Percentiles rank a stretch among this genome's conserved stretches.
Conservation (phyloP, 805 yeast species). For the Jamesozyma piceae region DNA sequence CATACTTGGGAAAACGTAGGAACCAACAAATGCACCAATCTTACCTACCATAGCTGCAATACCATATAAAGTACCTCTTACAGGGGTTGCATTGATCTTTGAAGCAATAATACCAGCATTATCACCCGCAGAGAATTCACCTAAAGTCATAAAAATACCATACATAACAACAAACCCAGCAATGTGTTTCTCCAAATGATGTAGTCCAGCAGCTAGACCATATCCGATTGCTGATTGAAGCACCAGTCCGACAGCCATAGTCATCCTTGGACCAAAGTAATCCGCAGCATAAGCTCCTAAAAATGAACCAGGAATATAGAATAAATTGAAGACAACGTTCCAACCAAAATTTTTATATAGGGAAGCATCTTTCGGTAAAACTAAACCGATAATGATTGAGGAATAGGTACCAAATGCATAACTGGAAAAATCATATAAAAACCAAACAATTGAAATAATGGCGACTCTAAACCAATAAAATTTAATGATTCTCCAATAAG, state of each 20-base stretch:
- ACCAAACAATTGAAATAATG: slow-evolving; percentile 76
- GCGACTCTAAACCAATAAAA: slow-evolving; percentile 76
- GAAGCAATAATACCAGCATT: slow-evolving; percentile 82
- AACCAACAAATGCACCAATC: slow-evolving; percentile 86
- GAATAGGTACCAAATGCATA: slow-evolving; percentile 86
- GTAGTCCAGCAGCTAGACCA: slow-evolving; percentile 68
- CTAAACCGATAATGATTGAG: slow-evolving; percentile 50
- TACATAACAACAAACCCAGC: slow-evolving; percentile 78
- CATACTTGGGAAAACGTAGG: slow-evolving; percentile 79
- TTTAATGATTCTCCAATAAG: slow-evolving; percentile 60
- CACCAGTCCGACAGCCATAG: slow-evolving; percentile 58
- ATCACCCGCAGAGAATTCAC: slow-evolving; percentile 94
- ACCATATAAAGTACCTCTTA: slow-evolving; percentile 87
- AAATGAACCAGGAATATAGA: slow-evolving; percentile 85
- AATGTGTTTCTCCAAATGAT: slow-evolving; percentile 45
- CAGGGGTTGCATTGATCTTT: slow-evolving; percentile 75
- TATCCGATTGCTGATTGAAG: slow-evolving; percentile 74
- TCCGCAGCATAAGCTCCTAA: slow-evolving; percentile 82
- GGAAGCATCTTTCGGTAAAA: slow-evolving; percentile 50
- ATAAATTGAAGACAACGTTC: slow-evolving; percentile 80
- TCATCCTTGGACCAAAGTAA: slow-evolving; percentile 81
- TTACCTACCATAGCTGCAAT: slow-evolving; percentile 88
- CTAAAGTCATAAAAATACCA: slow-evolving; percentile 79
- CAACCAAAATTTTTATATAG: slow-evolving; percentile 78
- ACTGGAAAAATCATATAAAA: slow-evolving; percentile 77